Base-by-base conservation (phyloP, 2,329 filamentous ascomycete species). In the Cercospora sp. region DNA sequence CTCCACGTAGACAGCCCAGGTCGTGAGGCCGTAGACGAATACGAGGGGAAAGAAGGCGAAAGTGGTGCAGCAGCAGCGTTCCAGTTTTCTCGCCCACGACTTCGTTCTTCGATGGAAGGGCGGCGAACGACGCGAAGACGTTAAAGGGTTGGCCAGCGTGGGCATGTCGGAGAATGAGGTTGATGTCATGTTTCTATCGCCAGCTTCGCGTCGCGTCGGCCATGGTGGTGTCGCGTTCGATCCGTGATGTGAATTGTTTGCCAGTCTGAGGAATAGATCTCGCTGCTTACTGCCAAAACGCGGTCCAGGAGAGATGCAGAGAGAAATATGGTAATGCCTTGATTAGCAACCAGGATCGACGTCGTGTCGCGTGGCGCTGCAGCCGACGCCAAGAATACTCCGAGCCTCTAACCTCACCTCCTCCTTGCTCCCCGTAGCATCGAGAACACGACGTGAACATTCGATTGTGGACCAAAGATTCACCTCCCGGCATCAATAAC, bases 1-100 rank as follows among this genome's bases (percentile, higher is more conserved):
- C 74, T 94, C 87, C 8, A 97, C 93, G 86, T 91, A 97, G n/a
- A 91, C 87, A 2, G 93, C 94, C 95, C 95, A 99, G 10, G 91
- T 91, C n/a, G 93, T 94, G 72, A 97, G 80, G 64, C 70, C 68
- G 60, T 73, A 72, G 18, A 74, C 65, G 70, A 75, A 69, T 65
- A 76, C 30, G 63, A 73, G 64, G 31, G 73, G 65, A 53, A 73
- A 69, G 70, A 72, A 67, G 66, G 74, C 65, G 63, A 74, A 71
- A 57, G 74, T 87, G 53, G 85, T 83, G 82, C 94, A 98, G 84
- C 93, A 97, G 76, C 87, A 90, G 60, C 93, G 90, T 84, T 97
- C 94, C 75, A 91, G 84, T 78, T 86, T 87, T 71, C 91, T 86
- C 60, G 87, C 90, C 83, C 87, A 91, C 60, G 78, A 77, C 70